A percentile compares a stretch with the other conserved stretches of the same genome.
Conservation (phyloP, 2,329 filamentous ascomycete species). For the Alternaria gansuensis region DNA sequence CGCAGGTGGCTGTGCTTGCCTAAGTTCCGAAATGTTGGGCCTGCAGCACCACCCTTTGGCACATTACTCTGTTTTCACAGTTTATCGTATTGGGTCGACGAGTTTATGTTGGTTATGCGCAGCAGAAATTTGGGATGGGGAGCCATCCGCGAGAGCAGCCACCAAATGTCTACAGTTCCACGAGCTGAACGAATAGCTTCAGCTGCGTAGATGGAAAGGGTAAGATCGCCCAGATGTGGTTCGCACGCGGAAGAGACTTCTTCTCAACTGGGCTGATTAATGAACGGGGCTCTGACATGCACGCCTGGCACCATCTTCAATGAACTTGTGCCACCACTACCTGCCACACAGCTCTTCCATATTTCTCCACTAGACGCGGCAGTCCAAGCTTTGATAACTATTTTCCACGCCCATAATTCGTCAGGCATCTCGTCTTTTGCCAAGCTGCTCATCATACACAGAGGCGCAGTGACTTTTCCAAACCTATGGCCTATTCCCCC, state of each 20-base stretch:
- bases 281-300: conserved; percentile 25
- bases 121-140: not conserved
- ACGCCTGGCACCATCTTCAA: conserved; percentile 18
- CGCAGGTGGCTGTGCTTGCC: conserved; percentile 44
- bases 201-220: conserved; percentile 33
- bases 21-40: conserved; percentile 23
- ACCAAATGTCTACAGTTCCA: conserved; percentile 22
- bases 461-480: conserved; percentile 28
- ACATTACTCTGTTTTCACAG: conserved; percentile 14
- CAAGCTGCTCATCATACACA: conserved; percentile 18
- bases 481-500: conserved; percentile 32
- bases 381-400: conserved; percentile 25
- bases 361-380: conserved; percentile 15
- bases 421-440: conserved; percentile 21
- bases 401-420: conserved; percentile 26
- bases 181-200: conserved; percentile 36
- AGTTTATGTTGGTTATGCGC: not conserved
- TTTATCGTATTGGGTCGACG: not conserved
- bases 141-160: conserved; percentile 15
- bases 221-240: conserved; percentile 30
- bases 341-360: conserved; percentile 23
- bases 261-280: conserved; percentile 22
- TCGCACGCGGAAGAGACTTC: conserved; percentile 30
- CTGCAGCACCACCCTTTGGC: conserved; percentile 21
- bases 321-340: conserved; percentile 40